Base-by-base conservation (phyloP, 176 grass and related monocot genomes). In the Lolium rigidum region DNA sequence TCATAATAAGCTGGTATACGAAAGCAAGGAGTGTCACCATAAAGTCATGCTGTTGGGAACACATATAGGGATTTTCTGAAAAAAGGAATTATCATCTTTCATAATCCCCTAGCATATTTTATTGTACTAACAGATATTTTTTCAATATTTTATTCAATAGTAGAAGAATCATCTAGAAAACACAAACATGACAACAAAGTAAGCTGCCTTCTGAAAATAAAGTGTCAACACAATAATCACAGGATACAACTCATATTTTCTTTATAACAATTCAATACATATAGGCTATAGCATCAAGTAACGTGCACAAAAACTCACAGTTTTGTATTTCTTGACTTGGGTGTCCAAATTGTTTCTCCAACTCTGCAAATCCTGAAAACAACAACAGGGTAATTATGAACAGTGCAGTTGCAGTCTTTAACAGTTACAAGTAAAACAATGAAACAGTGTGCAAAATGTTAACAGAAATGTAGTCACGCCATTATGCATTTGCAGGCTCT, bases 281-380 rank as follows among this genome's bases (percentile, higher is more conserved):
- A 66, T 31, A 31, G 2, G 28, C 28, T 31, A 31, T 15, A 68
- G 25, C 22, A 72, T 50, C 59, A 80, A 76, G 0, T 79, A 16
- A 82, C 67, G 49, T n/a, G 12, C 10, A 6, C 17, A 77, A 3
- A 71, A 89, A 94, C 90, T 88, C 70, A 99, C 94, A 83, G 83
- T 88, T 93, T 94, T 95, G 85, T 99, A 99, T 74, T 93, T 99
- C 37, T 86, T 91, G 70, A 99, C 97, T 86, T 99, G 92, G 17
- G 94, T 96, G 55, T 96, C 94, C 74, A 99, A 83, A 89, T 89
- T 96, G 54, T 24, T 80, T 78, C 94, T 99, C 97, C 97, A 99
- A 74, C 46, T 96, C 71, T 91, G 92, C 78, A 99, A 89, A 92
- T 99, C 94, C 97, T 99, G 79, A 82, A 88, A 56, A 82, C 20